Percentiles rank a stretch among this genome's conserved stretches.
Evolutionary conservation across 106 monocot species (phyloP).

Genomic region (Dendrobium nobile): DNA sequence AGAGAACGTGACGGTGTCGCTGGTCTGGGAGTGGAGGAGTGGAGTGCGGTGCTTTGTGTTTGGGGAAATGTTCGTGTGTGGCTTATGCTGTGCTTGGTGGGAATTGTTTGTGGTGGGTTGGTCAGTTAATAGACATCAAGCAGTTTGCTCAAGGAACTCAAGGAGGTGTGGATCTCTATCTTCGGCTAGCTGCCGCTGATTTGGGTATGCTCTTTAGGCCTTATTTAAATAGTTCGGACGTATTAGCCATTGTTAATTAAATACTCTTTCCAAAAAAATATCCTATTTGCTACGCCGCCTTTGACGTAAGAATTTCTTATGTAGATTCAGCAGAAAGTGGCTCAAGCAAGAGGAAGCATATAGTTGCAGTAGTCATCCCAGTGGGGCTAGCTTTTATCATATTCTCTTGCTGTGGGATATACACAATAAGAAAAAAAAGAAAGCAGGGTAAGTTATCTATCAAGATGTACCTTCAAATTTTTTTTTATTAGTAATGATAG

Average conservation of each 20-base stretch:
- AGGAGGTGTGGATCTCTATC: slow-evolving; percentile 1
- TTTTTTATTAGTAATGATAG: not conserved
- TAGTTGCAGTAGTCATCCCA: slow-evolving; percentile 1
- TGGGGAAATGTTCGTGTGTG: slow-evolving; percentile 12
- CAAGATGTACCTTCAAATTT: not conserved
- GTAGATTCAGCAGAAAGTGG: not conserved
- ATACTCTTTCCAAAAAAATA: no score
- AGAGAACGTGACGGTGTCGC: not conserved
- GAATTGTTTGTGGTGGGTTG: slow-evolving; percentile 1
- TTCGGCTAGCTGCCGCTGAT: slow-evolving; percentile 7
- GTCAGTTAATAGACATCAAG: not conserved
- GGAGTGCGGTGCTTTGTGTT: slow-evolving; percentile 3
- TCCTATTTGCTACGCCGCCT: no score
- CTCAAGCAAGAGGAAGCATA: not conserved
- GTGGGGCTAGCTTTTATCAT: not conserved
- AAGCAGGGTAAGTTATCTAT: not conserved
- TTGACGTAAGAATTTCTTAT: not conserved
- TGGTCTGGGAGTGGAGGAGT: not conserved
- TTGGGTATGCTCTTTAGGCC: not conserved
- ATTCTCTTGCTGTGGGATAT: not conserved
- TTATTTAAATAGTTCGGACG: no score
- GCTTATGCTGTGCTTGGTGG: slow-evolving; percentile 3
- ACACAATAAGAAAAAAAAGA: not conserved
- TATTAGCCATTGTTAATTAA: no score
- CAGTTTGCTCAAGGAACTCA: not conserved